Conservation (phyloP, 495 filamentous ascomycete species). For the Penicillium steckii region DNA sequence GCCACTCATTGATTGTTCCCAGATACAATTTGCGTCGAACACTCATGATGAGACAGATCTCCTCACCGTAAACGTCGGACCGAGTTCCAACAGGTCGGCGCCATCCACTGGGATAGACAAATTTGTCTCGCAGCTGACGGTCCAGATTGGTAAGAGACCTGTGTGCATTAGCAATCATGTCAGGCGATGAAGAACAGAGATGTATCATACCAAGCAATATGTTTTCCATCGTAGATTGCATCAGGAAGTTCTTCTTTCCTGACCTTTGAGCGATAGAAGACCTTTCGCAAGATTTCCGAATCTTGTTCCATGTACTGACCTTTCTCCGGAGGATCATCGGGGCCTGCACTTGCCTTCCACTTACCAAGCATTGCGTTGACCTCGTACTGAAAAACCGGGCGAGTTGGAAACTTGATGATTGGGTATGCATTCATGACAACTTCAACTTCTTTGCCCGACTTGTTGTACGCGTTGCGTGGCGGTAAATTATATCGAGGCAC, state of each 20-base stretch:
- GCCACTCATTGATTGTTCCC: conserved; percentile 59
- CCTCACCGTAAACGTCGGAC: conserved; percentile 30
- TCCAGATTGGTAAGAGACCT: conserved; percentile 36
- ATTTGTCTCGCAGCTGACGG: background rate
- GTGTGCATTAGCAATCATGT: conserved; percentile 2
- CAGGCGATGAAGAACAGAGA: background rate
- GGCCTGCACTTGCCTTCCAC: background rate
- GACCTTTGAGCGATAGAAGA: conserved; percentile 61
- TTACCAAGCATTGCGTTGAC: conserved; percentile 58
- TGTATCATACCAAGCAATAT: conserved; percentile 68
- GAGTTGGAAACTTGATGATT: conserved; percentile 52
- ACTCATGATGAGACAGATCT: conserved; percentile 51
- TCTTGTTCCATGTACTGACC: conserved; percentile 9
- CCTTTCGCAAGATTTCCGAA: conserved; percentile 50
- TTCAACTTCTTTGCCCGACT: conserved; percentile 53
- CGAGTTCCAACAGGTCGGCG: background rate
- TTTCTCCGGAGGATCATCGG: conserved; percentile 4
- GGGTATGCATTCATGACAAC: conserved; percentile 74
- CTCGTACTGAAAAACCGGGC: conserved; percentile 77
- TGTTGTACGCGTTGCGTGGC: conserved; percentile 45
- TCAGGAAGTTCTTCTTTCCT: conserved; percentile 53
- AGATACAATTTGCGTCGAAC: conserved; percentile 63
- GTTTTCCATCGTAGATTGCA: conserved; percentile 77
- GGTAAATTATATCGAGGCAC: background rate
- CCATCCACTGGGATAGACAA: background rate